A percentile compares a stretch with the other conserved stretches of the same genome.
These are phyloP conservation scores for Brassica nigra DNA, from an alignment of 345 rosid genomes.

Conservation along the genomic window DNA sequence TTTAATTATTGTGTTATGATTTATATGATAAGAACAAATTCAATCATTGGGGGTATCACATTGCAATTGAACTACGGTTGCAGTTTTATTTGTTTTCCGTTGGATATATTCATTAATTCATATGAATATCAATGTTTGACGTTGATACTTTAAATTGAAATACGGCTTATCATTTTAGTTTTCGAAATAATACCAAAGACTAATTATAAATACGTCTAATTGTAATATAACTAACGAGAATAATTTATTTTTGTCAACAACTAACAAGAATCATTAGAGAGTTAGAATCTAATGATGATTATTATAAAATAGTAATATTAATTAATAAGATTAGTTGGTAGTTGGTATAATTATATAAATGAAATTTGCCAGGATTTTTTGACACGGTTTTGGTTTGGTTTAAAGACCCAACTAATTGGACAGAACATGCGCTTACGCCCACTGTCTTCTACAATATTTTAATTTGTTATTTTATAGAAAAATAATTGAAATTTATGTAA, in stretches of 20 bases:
- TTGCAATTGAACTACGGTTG: constrained; percentile 10
- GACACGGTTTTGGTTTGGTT: constrained; percentile 42
- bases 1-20: background rate
- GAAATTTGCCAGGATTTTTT: constrained; percentile 28
- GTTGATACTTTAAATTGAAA: constrained; percentile 6
- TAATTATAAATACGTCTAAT: constrained; percentile 10
- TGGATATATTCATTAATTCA: background rate
- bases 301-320: background rate
- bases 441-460: constrained; percentile 10
- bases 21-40: constrained; percentile 8
- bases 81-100: constrained; percentile 12
- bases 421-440: constrained; percentile 34
- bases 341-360: constrained; percentile 31
- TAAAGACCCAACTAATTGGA: constrained; percentile 35
- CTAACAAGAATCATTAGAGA: constrained; percentile 16
- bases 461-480: background rate
- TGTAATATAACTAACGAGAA: constrained; percentile 16
- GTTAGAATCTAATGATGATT: constrained; percentile 25
- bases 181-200: constrained; percentile 11
- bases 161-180: constrained; percentile 15
- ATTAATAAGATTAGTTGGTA: constrained; percentile 21
- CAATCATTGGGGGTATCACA: constrained; percentile 21
- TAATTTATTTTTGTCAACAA: constrained; percentile 6
- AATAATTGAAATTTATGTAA: background rate
- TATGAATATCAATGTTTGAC: constrained; percentile 4